Evolutionary conservation across 139 green algal genomes (phyloP).

Genomic region (Chlorella sp.): DNA sequence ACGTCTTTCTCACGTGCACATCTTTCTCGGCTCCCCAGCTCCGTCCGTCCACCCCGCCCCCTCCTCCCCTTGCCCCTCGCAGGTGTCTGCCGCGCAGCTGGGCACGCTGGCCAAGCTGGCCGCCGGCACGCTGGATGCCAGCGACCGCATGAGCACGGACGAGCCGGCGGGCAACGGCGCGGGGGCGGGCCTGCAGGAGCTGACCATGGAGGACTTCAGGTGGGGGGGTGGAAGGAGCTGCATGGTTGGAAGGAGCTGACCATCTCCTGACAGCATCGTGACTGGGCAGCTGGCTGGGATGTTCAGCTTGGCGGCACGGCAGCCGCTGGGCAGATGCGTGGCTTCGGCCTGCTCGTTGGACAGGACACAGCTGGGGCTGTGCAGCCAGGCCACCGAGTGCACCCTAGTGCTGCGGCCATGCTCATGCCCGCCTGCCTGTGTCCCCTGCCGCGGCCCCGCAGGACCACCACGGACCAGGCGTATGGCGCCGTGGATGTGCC

Average conservation of each 20-base stretch:
- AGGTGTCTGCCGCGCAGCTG: constrained; percentile 68
- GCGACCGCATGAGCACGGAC: constrained; percentile 10
- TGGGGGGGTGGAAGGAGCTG: background rate
- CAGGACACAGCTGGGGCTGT: no score
- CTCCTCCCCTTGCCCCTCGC: background rate
- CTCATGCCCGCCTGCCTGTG: background rate
- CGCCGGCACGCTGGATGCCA: constrained; percentile 53
- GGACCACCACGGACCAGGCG: constrained; percentile 49
- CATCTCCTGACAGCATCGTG: no score
- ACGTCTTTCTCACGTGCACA: background rate
- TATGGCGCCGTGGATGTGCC: constrained; percentile 73
- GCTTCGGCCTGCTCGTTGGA: no score
- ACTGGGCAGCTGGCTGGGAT: no score
- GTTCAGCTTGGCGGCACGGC: no score
- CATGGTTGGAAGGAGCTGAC: background rate
- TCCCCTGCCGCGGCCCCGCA: constrained; percentile 13
- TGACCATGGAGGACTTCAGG: constrained; percentile 69
- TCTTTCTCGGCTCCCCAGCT: background rate
- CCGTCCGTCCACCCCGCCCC: background rate
- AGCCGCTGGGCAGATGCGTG: no score
- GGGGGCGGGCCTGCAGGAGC: constrained; percentile 27
- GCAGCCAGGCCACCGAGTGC: background rate
- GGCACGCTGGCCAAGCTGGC: constrained; percentile 75
- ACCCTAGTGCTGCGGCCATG: background rate
- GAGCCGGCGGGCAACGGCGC: background rate